Base-by-base conservation (phyloP, 495 filamentous ascomycete species). In the Aspergillus bridgeri region DNA sequence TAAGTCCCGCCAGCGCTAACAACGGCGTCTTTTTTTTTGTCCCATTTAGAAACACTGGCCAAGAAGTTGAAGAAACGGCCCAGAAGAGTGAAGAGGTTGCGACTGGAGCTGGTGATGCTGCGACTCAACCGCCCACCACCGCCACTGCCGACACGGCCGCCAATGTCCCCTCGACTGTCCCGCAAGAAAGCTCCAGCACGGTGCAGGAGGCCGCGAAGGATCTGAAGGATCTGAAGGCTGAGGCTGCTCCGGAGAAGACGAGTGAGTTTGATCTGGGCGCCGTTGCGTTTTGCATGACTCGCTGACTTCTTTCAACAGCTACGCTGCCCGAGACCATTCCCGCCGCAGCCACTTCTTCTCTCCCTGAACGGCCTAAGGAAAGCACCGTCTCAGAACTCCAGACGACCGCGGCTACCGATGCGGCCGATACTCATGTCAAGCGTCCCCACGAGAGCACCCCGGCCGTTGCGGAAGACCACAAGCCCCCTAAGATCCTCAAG, bases 21-120 rank as follows among this genome's bases (percentile, higher is more conserved):
- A 11, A n/a, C n/a, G n/a, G n/a, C n/a, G n/a, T 2, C 29, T 6
- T 33, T 11, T 33, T 11, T 33, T 11, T 33, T 33, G 46, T 53
- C 8, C 52, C n/a, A n/a, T n/a, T n/a, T 46, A 79, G 72, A 20
- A 60, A 67, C 21, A 69, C 77, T 46, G 66, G 66, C 19, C 58
- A 74, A 7, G 60, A 75, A 44, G 68, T 70, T 51, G 79, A 82
- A 55, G 75, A 82, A 6, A 68, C 71, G 29, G 57, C 67, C 51
- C 47, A 65, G 49, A 71, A 72, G 56, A 69, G 69, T 24, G 70
- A 69, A 45, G 71, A 62, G 21, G 67, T 49, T 19, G 51, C 69
- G 25, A 66, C 66, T 20, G 62, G 71, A 38, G 55, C 60, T 25
- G 66, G 60, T 46, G 61, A 57, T 53, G 47, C 53, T 15, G 67